Percentiles rank a stretch among this genome's conserved stretches.
Evolutionary conservation across 2,329 filamentous ascomycete genomes (phyloP).

Genomic region (Aspergillus sojae): DNA sequence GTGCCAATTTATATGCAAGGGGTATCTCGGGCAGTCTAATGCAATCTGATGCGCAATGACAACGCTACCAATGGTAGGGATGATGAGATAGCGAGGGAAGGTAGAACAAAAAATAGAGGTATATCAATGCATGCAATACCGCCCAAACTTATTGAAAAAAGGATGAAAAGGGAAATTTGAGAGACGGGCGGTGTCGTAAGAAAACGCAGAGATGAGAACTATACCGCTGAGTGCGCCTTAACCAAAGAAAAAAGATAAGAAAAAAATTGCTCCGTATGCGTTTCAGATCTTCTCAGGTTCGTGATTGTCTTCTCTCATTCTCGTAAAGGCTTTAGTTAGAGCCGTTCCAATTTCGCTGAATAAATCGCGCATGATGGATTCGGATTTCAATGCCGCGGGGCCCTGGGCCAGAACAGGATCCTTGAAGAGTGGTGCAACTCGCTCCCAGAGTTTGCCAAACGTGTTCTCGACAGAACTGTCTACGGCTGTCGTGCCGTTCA

Average conservation of each 20-base stretch:
- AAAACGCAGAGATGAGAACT: not conserved
- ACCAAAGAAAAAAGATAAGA: not conserved
- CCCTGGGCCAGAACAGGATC: conserved; percentile 13
- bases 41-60: conserved; percentile 3
- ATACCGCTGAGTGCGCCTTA: not conserved
- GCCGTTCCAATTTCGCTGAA: conserved; percentile 22
- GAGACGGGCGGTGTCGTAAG: not conserved
- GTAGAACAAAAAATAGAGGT: not conserved
- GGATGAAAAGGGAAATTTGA: too few species aligned
- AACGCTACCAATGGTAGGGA: not conserved
- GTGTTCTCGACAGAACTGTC: conserved; percentile 16
- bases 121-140: conserved; percentile 4
- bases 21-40: conserved; percentile 5
- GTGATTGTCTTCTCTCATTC: conserved; percentile 14
- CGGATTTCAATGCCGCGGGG: conserved; percentile 15
- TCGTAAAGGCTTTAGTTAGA: conserved; percentile 18
- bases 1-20: conserved; percentile 3
- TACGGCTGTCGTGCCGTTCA: conserved; percentile 1
- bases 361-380: conserved; percentile 22
- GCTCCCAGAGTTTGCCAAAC: conserved; percentile 20
- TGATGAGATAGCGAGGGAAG: not conserved
- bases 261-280: not conserved
- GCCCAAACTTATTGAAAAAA: not conserved
- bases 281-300: conserved; percentile 3
- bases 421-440: conserved; percentile 16